Percentiles rank a stretch among this genome's conserved stretches.
Conservation (phyloP, 1,284 basidiomycete genomes). For the Omphalotus olearius region DNA sequence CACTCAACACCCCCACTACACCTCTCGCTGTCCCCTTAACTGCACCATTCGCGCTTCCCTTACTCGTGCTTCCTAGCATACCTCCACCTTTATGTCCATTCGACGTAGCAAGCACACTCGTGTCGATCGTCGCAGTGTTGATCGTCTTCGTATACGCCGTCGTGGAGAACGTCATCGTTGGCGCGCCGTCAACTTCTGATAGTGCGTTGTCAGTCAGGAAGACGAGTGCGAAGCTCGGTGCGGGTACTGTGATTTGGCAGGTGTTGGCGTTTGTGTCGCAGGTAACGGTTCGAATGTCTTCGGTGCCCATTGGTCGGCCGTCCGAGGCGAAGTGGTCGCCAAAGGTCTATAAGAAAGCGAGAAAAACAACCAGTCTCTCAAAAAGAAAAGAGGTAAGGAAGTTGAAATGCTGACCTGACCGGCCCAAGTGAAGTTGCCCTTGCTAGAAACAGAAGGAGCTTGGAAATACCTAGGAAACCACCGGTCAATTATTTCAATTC, state of each 20-base stretch:
- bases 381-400: not conserved
- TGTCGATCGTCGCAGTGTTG: slow-evolving; percentile 34
- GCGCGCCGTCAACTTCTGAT: slow-evolving; percentile 29
- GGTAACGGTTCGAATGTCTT: slow-evolving; percentile 45
- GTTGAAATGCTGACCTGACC: slow-evolving; percentile 37
- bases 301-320: slow-evolving; percentile 52
- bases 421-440: slow-evolving; percentile 73
- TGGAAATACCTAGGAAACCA: slow-evolving; percentile 39
- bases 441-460: slow-evolving; percentile 53
- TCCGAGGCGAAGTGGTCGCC: slow-evolving; percentile 62
- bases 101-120: slow-evolving; percentile 18
- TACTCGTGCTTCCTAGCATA: slow-evolving; percentile 17
- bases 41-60: slow-evolving; percentile 12
- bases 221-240: slow-evolving; percentile 69
- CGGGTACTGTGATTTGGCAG: slow-evolving; percentile 63
- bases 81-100: slow-evolving; percentile 17
- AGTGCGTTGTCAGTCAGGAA: slow-evolving; percentile 43
- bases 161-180: slow-evolving; percentile 54
- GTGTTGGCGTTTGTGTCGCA: slow-evolving; percentile 43
- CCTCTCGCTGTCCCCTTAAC: too few species aligned
- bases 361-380: too few species aligned
- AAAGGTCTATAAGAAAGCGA: slow-evolving; percentile 47
- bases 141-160: slow-evolving; percentile 41
- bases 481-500: slow-evolving; percentile 4
- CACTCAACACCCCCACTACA: too few species aligned